phyloP scores from a whole-genome alignment of 495 filamentous ascomycete species.

The Xylona heveae region DNA sequence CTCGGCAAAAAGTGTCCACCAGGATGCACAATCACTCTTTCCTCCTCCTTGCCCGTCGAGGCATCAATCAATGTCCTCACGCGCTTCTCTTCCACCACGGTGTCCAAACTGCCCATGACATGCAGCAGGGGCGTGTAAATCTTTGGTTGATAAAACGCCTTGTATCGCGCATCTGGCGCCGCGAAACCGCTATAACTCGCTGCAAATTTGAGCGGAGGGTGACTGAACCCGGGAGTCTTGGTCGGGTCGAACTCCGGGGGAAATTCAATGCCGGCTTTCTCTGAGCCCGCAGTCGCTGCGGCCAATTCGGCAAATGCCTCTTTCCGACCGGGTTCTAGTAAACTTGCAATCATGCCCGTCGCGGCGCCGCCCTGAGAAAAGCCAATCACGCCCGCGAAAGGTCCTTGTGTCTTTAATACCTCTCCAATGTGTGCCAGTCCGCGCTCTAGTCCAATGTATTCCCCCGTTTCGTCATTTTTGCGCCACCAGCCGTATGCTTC shows the following conservation, averaged over 20 bases:
- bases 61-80: slow-evolving; percentile 41
- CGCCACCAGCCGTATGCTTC: slow-evolving; percentile 78
- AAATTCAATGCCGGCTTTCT: slow-evolving; percentile 19
- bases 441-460: slow-evolving; percentile 41
- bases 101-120: slow-evolving; percentile 69
- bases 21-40: slow-evolving; percentile 56
- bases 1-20: slow-evolving; percentile 86
- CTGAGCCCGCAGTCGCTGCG: slow-evolving; percentile 1
- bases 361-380: slow-evolving; percentile 22
- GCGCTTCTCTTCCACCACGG: slow-evolving; percentile 62
- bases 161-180: slow-evolving; percentile 37
- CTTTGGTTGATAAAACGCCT: slow-evolving; percentile 51
- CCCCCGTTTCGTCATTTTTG: slow-evolving; percentile 32
- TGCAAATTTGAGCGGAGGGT: slow-evolving; percentile 53
- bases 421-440: slow-evolving; percentile 38
- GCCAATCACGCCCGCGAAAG: slow-evolving; percentile 21
- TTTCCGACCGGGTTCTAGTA: slow-evolving; percentile 39
- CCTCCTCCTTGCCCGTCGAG: slow-evolving; percentile 35
- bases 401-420: slow-evolving; percentile 26
- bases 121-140: slow-evolving; percentile 63
- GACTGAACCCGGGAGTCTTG: slow-evolving; percentile 16
- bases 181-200: slow-evolving; percentile 64
- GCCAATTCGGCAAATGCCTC: slow-evolving; percentile 22
- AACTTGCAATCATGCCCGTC: slow-evolving; percentile 31
- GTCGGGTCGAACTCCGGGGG: slow-evolving; percentile 23